A percentile compares a stretch with the other conserved stretches of the same genome.
Conservation (phyloP, 2,329 filamentous ascomycete genomes). For the Colletotrichum sp. region DNA sequence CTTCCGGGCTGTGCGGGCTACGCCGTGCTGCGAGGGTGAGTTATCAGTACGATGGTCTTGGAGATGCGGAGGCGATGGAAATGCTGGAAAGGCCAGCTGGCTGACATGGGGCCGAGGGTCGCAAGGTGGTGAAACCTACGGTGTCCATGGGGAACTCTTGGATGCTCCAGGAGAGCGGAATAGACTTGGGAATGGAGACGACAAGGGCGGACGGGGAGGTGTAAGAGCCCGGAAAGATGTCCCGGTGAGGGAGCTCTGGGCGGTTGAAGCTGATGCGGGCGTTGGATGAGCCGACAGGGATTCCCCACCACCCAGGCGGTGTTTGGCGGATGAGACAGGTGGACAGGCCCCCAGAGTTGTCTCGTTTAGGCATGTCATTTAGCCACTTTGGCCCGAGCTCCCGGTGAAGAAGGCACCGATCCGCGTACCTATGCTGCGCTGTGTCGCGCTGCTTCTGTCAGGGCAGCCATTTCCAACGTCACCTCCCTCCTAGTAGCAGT, state of each 20-base stretch:
- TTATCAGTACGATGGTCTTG: background rate
- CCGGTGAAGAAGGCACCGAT: background rate
- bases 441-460: background rate
- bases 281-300: background rate
- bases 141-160: constrained; percentile 16
- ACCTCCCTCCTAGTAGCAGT: background rate
- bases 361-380: background rate
- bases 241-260: constrained; percentile 13
- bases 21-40: constrained; percentile 71
- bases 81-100: background rate
- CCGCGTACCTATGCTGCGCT: background rate
- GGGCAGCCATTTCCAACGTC: background rate
- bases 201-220: background rate
- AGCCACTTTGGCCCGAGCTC: constrained; percentile 3
- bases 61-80: background rate
- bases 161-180: constrained; percentile 1
- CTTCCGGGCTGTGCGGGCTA: constrained; percentile 68
- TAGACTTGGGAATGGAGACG: background rate
- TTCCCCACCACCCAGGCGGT: constrained; percentile 6
- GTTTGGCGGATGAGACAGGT: background rate
- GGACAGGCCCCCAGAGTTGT: background rate
- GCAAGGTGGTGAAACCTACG: constrained; percentile 23
- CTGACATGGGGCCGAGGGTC: background rate
- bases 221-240: background rate
- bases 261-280: constrained; percentile 2